These are phyloP conservation scores for Cladosporium sp. DNA, from an alignment of 2,329 filamentous ascomycete genomes.

Conservation along the genomic window DNA sequence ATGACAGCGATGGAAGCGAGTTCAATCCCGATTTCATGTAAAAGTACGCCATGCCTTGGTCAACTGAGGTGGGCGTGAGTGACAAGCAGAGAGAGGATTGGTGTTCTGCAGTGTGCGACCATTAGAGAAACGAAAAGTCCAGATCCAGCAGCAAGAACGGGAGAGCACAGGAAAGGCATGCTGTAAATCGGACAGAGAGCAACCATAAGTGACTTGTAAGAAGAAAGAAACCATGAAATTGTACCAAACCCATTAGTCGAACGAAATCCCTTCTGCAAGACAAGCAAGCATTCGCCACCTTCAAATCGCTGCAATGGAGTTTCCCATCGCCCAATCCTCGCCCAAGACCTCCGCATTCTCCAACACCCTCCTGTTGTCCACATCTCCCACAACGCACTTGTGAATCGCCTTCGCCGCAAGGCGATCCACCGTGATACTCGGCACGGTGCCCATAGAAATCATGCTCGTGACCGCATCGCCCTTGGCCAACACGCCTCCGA, in stretches of 20 bases:
- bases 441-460: slow-evolving; percentile 21
- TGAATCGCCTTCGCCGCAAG: slow-evolving; percentile 35
- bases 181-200: not conserved
- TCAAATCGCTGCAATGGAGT: slow-evolving; percentile 25
- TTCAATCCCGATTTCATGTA: slow-evolving; percentile 3
- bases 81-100: not conserved
- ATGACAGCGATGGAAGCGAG: slow-evolving; percentile 19
- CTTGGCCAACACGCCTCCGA: slow-evolving; percentile 34
- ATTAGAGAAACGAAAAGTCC: not conserved
- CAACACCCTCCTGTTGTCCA: slow-evolving; percentile 35
- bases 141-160: not conserved
- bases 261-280: not conserved
- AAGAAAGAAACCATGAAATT: slow-evolving; percentile 10
- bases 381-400: slow-evolving; percentile 33
- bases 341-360: slow-evolving; percentile 40
- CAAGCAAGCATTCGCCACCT: not conserved
- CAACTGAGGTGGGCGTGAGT: not conserved
- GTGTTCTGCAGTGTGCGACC: not conserved
- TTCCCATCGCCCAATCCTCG: slow-evolving; percentile 39
- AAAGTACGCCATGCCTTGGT: not conserved
- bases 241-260: slow-evolving; percentile 1
- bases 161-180: not conserved
- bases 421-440: slow-evolving; percentile 35
- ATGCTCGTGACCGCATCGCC: slow-evolving; percentile 30
- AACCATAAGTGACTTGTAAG: not conserved